Evolutionary conservation across 805 yeast genomes (phyloP), one percentile per base, ranked within the genome.

Genomic region (Starmerella floris): DNA sequence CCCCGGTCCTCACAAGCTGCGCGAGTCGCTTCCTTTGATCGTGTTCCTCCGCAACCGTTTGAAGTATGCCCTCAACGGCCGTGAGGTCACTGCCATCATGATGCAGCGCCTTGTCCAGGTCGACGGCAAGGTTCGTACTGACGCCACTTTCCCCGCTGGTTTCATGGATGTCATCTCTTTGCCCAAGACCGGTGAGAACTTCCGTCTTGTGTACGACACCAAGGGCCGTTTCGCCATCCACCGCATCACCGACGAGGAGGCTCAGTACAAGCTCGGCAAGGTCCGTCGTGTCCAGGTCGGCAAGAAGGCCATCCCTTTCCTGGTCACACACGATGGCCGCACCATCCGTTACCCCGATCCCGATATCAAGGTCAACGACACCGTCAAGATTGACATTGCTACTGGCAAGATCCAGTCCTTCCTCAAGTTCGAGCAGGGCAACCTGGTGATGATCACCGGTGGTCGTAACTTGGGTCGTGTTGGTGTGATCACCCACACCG

Each of bases 261-360:
- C 95, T 62, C 68, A 87, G 59, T 88, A 91, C 91, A 88, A 88
- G 75, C 81, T 88, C 66, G 96, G 83, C 65, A 88, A 87, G 76
- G 97, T 88, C 62, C 91, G 84, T 82, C 84, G 82, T 70, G 95
- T 88, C 56, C 94, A 84, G 74, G 76, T 87, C 67, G 97, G 98
- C 71, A 91, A 88, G 82, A 84, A 78, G 74, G 95, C 95, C 66
- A 77, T 88, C 62, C 98, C 98, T 65, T 88, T 83, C 81, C 80
- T 83, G 65, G 97, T 88, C 59, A 88, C 98, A 66, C 98, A 88
- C 79, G 98, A 88, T 67, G 97, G 98, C 72, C 87, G 98, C 79
- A 88, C 98, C 66, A 73, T 88, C 76, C 87, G 97, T 73, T 88
- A 87, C 83, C 97, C 97, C 70, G 97, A 88, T 67, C 98, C 98